Base-by-base conservation (phyloP, 352 stramenopile species). In the Phytophthora palmivora region DNA sequence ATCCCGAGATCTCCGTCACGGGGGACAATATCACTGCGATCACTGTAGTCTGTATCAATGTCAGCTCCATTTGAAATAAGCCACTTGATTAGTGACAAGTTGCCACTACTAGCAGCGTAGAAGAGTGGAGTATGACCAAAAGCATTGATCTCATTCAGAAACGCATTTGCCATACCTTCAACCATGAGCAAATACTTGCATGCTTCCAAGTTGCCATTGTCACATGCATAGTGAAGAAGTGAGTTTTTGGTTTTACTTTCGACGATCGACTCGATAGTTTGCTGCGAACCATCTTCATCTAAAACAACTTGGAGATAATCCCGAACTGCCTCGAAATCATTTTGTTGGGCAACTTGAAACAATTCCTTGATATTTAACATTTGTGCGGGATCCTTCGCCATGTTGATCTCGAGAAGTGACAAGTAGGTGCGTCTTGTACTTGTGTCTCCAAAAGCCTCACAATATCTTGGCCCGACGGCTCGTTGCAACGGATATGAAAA, bases 121-220 rank as follows among this genome's bases (percentile, higher is more conserved):
- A 92, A 94, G 12, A 94, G 50, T 12, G 86, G 82, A 7, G 86
- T 93, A 58, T 93, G 86, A 0, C 82, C 84, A 64, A 91, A 91
- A 14, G 67, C 67, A 32, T 95, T 93, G 30, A 80, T 75, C 34
- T 91, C 84, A 55, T 95, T 95, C 9, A 95, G 53, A 36, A 86
- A 89, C 5, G 63, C 70, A 8, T 72, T 65, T 1, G 61, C 52
- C 70, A 93, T 76, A 6, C 81, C 87, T 10, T 88, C 60, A 21
- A 68, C 80, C 84, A 95, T 93, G 58, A 93, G 72, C 38, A 93
- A 53, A 30, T 76, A 84, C 67, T 93, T 95, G 76, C 86, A 95
- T 0, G 82, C 81, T n/a, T 88, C 74, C 12, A 95, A 63, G 52
- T 95, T 93, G 4, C 84, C 86, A 60, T 93, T 92, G 48, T 91